Percentiles rank a stretch among this genome's conserved stretches.
phyloP scores from a whole-genome alignment of 1,139 yeast species.

The Ogataea hybrid region DNA sequence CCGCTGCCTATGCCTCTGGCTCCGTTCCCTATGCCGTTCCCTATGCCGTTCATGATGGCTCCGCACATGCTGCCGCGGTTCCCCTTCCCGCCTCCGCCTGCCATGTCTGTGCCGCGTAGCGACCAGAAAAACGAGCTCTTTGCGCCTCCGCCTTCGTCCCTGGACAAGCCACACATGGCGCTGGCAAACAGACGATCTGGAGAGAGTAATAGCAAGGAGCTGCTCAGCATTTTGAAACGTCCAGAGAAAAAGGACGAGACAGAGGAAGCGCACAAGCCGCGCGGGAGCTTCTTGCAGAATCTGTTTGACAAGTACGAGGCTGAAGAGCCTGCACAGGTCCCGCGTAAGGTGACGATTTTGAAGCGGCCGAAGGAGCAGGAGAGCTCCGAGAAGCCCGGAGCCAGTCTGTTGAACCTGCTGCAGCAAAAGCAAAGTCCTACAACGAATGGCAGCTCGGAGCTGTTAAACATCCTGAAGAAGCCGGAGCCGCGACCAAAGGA shows the following conservation, averaged over 20 bases:
- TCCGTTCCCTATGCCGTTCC: constrained; percentile 16
- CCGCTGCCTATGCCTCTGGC: constrained; percentile 28
- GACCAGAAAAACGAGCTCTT: constrained; percentile 17
- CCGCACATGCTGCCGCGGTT: constrained; percentile 25
- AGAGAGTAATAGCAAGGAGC: constrained; percentile 48
- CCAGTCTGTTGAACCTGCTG: constrained; percentile 13
- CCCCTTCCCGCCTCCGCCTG: constrained; percentile 27
- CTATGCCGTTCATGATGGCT: constrained; percentile 30
- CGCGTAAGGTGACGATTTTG: constrained; percentile 5
- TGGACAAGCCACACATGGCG: constrained; percentile 43
- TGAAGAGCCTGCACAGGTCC: constrained; percentile 8
- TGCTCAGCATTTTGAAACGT: constrained; percentile 47
- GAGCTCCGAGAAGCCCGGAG: constrained; percentile 5
- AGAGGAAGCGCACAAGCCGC: neutral
- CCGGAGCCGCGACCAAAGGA: neutral
- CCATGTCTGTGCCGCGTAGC: constrained; percentile 3
- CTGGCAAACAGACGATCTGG: constrained; percentile 36
- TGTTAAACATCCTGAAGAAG: constrained; percentile 7
- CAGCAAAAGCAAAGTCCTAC: constrained; percentile 3
- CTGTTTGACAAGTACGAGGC: constrained; percentile 16
- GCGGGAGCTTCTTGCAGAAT: constrained; percentile 13
- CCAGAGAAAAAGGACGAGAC: constrained; percentile 9
- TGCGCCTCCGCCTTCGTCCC: constrained; percentile 44
- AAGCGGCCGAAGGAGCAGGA: constrained; percentile 5
- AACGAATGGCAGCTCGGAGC: constrained; percentile 4